Conservation (phyloP, 1,284 basidiomycete genomes). For the Pseudomicrostroma phylloplanum region DNA sequence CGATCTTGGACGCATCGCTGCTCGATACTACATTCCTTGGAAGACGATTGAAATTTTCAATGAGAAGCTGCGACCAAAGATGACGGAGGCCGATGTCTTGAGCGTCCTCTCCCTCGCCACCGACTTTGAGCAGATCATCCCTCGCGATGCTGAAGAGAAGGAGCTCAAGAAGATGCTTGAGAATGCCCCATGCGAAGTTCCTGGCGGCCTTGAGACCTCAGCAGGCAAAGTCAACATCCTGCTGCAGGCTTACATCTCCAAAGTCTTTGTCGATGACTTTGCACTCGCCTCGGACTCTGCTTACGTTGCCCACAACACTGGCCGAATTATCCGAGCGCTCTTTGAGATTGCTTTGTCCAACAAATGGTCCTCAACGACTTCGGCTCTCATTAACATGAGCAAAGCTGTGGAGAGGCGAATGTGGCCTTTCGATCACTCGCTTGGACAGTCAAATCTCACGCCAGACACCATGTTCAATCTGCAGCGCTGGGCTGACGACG, state of each 20-base stretch:
- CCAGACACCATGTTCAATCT: conserved; percentile 67
- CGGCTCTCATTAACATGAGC: conserved; percentile 80
- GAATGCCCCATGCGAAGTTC: conserved; percentile 52
- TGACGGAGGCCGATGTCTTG: conserved; percentile 91
- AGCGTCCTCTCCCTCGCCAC: conserved; percentile 80
- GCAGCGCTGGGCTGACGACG: conserved; percentile 75
- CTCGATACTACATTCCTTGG: conserved; percentile 89
- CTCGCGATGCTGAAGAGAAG: conserved; percentile 79
- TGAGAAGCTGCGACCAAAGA: conserved; percentile 68
- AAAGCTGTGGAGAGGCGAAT: conserved; percentile 67
- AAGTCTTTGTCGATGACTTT: conserved; percentile 79
- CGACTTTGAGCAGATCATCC: conserved; percentile 94
- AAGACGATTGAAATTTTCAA: conserved; percentile 86
- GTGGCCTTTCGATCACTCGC: conserved; percentile 93
- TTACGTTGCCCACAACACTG: conserved; percentile 75
- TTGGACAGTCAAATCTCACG: conserved; percentile 63
- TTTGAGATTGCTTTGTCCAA: conserved; percentile 87
- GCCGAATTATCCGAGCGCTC: conserved; percentile 84
- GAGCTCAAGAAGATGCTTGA: conserved; percentile 73
- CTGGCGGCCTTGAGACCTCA: conserved; percentile 71
- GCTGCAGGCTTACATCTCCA: conserved; percentile 83
- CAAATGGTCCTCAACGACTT: conserved; percentile 78
- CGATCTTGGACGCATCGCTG: conserved; percentile 87
- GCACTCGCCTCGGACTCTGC: conserved; percentile 91
- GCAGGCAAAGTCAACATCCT: conserved; percentile 93